phyloP scores from a whole-genome alignment of 106 monocot genomes.

The Dendrobium catenatum region DNA sequence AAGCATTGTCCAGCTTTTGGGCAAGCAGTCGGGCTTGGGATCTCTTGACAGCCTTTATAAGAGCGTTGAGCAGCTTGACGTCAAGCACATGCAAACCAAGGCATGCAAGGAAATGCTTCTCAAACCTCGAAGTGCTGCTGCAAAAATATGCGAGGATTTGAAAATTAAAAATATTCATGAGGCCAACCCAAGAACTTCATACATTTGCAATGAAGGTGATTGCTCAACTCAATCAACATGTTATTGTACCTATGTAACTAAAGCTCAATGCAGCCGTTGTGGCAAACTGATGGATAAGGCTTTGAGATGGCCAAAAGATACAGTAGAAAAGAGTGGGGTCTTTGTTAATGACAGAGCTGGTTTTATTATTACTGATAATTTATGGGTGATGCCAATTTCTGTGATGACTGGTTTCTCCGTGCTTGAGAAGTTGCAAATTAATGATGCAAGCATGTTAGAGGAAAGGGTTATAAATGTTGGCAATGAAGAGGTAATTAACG shows the following conservation, averaged over 20 bases:
- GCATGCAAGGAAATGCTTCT: slow-evolving; percentile 39
- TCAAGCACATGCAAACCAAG: slow-evolving; percentile 12
- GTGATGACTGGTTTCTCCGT: not conserved
- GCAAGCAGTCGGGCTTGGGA: slow-evolving; percentile 10
- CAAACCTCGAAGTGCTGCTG: slow-evolving; percentile 8
- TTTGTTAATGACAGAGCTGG: slow-evolving; percentile 10
- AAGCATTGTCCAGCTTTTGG: slow-evolving; percentile 25
- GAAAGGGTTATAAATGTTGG: not conserved
- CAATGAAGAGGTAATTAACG: slow-evolving; percentile 5
- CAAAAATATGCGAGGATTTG: slow-evolving; percentile 11
- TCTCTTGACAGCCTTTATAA: slow-evolving; percentile 27
- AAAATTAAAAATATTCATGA: slow-evolving; percentile 9
- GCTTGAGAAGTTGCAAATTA: slow-evolving; percentile 2
- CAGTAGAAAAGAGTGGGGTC: slow-evolving; percentile 8
- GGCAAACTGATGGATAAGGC: not conserved
- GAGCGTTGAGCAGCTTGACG: slow-evolving; percentile 30
- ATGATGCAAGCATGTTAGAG: slow-evolving; percentile 3
- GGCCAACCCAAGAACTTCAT: not conserved
- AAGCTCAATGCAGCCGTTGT: not conserved
- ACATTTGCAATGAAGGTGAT: slow-evolving; percentile 2
- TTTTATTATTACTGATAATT: slow-evolving; percentile 21
- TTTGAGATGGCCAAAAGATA: not conserved
- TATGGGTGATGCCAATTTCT: slow-evolving; percentile 12
- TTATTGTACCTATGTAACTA: not conserved
- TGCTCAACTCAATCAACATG: not conserved